Evolutionary conservation across 352 stramenopile genomes (phyloP), one percentile per base, ranked within the genome.

Genomic region (Phytophthora ohioensis): DNA sequence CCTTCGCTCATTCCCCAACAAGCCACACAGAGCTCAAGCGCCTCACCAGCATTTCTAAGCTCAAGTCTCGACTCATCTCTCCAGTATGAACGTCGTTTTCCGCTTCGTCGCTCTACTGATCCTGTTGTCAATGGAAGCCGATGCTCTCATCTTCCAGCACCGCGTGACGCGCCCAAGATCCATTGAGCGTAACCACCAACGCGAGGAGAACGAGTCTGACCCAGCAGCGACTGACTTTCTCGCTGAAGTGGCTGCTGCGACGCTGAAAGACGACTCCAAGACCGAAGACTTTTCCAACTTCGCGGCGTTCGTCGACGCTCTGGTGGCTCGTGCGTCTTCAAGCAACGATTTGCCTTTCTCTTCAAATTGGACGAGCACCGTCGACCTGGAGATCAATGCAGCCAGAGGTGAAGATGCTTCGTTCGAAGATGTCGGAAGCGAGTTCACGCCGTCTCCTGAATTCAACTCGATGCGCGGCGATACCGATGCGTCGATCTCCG

Each of bases 61-160:
- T 2, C 51, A 46, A 49, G 64, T 27, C 21, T 27, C 21, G 65
- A 56, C 11, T 11, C 39, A 39, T 7, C 34, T 27, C 10, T 69
- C 30, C 52, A 42, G 4, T 31, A 76, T 76, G 69, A 64, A 57
- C 39, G 13, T 56, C 46, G n/a, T n/a, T 53, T 13, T 47, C 32
- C 41, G 45, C 21, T 48, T 65, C 39, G 2, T 56, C 38, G 15
- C 41, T 56, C 35, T 72, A 39, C 38, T 69, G 17, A 32, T 45
- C 36, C 11, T 57, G 6, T 2, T 62, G 41, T 30, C 45, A 30
- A 52, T 65, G 38, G 15, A 75, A 39, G 43, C 13, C 11, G 17
- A 38, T 13, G 69, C 30, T 10, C 2, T 53, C 4, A 12, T 41
- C 43, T 17, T 57, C 8, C 42, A 69, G 48, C 57, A 49, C 13